phyloP scores from a whole-genome alignment of 257 asterid species.

The Lycium ferocissimum region DNA sequence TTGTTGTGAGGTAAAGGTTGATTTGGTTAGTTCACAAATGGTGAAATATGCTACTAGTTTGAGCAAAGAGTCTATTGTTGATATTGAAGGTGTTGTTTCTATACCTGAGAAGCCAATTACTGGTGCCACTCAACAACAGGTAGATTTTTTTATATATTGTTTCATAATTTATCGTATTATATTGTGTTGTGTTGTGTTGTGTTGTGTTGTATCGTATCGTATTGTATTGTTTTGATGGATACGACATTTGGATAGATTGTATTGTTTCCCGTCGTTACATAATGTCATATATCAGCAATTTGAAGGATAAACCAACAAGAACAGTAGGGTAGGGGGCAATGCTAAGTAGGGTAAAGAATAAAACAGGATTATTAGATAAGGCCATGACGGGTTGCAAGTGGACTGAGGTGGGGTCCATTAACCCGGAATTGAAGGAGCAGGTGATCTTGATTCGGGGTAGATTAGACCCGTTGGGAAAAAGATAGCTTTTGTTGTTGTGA shows the following conservation, averaged over 20 bases:
- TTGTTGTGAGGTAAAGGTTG: slow-evolving; percentile 78
- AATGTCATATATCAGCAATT: no score
- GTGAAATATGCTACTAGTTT: slow-evolving; percentile 47
- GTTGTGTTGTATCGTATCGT: no score
- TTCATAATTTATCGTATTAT: no score
- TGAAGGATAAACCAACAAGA: no score
- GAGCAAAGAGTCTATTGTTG: slow-evolving; percentile 76
- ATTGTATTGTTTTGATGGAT: no score
- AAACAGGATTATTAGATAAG: slow-evolving; percentile 34
- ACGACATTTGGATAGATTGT: no score
- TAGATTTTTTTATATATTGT: slow-evolving; percentile 12
- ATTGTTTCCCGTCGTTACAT: no score
- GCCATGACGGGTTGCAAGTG: slow-evolving; percentile 65
- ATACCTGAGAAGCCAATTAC: slow-evolving; percentile 65
- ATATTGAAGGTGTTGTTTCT: slow-evolving; percentile 73
- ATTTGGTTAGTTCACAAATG: not conserved
- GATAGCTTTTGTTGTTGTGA: slow-evolving; percentile 79
- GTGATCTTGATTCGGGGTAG: slow-evolving; percentile 69
- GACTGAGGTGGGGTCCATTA: slow-evolving; percentile 65
- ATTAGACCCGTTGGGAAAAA: slow-evolving; percentile 76
- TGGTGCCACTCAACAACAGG: slow-evolving; percentile 95
- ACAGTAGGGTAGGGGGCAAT: no score
- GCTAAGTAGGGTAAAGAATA: no score
- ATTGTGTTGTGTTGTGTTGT: no score
- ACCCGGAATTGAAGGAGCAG: slow-evolving; percentile 53